Evolutionary conservation across 2,329 filamentous ascomycete species (phyloP), one percentile per base, ranked within the genome.

Genomic region (Verticillium zaregamsianum): DNA sequence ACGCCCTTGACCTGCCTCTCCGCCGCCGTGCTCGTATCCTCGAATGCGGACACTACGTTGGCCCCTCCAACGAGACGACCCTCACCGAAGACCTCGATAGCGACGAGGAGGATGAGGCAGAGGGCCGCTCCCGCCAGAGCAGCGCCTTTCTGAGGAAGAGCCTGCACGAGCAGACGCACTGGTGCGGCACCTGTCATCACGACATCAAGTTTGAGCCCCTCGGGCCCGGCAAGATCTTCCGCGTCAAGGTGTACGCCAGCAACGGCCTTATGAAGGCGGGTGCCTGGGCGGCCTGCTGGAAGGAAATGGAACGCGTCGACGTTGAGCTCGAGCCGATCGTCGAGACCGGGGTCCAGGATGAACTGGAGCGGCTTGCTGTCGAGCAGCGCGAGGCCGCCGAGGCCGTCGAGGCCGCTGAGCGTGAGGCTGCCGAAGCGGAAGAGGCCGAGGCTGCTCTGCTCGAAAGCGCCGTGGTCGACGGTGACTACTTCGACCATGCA

Each of bases 231-330:
- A 85, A 83, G 68, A 80, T 87, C 57, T 95, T 92, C 80, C 85
- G 88, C 33, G 83, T 98, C 73, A 95, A 93, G 71, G 89, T 98
- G 1, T 99, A 94, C 70, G 95, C 95, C 1, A 94, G 93, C 59
- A 99, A 98, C 74, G 95, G 95, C 0, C 79, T 98, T 57, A 96
- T 99, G 92, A 86, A 88, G 62, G 89, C 92, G 5, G 92, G 92
- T 0, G 94, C 95, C 0, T 99, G 95, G 95, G 86, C 86, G 5
- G 93, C 93, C 2, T 94, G 92, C 62, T 99, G 94, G 94, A 90
- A 87, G 68, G 94, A 98, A 75, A 99, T 99, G 95, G 95, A 99
- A 77, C 86, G 94, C n/a, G 92, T 98, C 0, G 95, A 99, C 71
- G 91, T 96, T 1, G 94, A 98, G 74, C 86, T 99, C 59, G 86